These are phyloP conservation scores for Plectosphaerella cucumerina DNA, from an alignment of 2,329 filamentous ascomycete genomes.

Conservation along the genomic window DNA sequence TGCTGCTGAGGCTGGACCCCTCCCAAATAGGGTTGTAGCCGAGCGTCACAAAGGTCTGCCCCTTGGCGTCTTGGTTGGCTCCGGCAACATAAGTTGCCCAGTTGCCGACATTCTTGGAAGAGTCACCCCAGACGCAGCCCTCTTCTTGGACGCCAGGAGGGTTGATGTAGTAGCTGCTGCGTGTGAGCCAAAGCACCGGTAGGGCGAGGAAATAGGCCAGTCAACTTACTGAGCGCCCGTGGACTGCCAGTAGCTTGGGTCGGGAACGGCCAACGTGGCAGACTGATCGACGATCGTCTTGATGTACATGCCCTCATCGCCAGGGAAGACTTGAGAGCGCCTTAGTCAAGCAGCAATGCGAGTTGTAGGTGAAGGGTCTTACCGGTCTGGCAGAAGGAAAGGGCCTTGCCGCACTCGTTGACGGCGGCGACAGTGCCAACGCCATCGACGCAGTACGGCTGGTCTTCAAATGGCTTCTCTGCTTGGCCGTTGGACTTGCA, in stretches of 20 bases:
- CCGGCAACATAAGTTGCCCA: conserved; percentile 76
- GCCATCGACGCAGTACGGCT: conserved; percentile 67
- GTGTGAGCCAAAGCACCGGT: not conserved
- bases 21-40: conserved; percentile 76
- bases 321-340: conserved; percentile 50
- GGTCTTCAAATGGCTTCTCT: conserved; percentile 63
- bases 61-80: conserved; percentile 62
- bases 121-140: conserved; percentile 69
- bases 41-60: conserved; percentile 69
- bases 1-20: conserved; percentile 46
- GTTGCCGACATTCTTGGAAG: conserved; percentile 61
- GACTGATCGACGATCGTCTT: conserved; percentile 61
- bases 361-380: not conserved
- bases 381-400: conserved; percentile 73
- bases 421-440: conserved; percentile 60
- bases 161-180: conserved; percentile 69
- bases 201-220: not conserved
- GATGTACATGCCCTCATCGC: conserved; percentile 79
- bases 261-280: conserved; percentile 66
- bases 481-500: conserved; percentile 64
- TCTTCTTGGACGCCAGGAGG: conserved; percentile 60
- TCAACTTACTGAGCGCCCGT: conserved; percentile 69
- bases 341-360: not conserved
- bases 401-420: conserved; percentile 58
- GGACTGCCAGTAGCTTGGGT: conserved; percentile 62